Conservation (phyloP, 306 rosid species). For the Potentilla sterilis region DNA sequence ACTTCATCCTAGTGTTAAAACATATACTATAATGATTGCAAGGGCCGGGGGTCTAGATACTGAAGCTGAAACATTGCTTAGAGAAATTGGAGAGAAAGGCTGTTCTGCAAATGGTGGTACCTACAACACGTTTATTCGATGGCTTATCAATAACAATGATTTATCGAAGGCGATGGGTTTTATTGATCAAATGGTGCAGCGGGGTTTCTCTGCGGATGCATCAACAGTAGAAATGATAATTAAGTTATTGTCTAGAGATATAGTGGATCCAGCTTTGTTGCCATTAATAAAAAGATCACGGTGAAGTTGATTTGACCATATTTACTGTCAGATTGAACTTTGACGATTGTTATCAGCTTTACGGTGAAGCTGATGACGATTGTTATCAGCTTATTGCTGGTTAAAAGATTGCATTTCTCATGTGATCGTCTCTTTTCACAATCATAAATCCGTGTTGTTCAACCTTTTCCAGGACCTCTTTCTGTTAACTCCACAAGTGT, state of each 20-base stretch:
- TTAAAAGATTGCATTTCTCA: no score
- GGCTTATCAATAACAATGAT: not conserved
- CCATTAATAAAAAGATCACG: not conserved
- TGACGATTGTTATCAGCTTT: no score
- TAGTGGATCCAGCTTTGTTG: constrained; percentile 1
- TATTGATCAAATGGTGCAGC: not conserved
- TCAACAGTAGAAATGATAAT: not conserved
- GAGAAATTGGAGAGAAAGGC: not conserved
- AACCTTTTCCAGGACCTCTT: no score
- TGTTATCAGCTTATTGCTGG: no score
- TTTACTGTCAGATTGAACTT: no score
- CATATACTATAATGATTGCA: not conserved
- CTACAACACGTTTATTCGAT: not conserved
- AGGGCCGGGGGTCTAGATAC: not conserved
- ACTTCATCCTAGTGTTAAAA: not conserved
- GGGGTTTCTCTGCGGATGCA: not conserved
- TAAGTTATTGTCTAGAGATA: not conserved
- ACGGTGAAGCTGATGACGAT: no score
- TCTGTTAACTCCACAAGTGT: no score
- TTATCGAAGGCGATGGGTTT: not conserved
- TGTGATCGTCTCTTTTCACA: no score
- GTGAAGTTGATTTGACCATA: not conserved
- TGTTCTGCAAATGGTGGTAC: not conserved
- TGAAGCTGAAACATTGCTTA: not conserved
- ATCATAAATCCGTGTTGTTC: no score